Conservation (phyloP, 768 basidiomycete genomes). For the Boletus rubroflammeus region DNA sequence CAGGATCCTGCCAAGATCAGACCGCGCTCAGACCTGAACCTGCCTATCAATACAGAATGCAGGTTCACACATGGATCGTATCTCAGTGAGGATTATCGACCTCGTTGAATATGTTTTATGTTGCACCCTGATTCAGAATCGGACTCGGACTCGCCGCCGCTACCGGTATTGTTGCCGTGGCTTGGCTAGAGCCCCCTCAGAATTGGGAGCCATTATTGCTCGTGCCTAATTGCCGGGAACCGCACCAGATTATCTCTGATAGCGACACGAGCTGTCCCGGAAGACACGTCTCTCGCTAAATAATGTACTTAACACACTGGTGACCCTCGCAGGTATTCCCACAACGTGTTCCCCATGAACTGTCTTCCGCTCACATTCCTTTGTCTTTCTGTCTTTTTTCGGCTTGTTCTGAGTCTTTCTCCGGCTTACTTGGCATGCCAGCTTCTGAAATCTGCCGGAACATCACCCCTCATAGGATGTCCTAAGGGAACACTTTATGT, state of each 20-base stretch:
- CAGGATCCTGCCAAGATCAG: background rate
- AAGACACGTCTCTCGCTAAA: too few relatives aligned
- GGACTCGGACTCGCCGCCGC: too few relatives aligned
- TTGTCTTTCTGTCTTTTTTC: background rate
- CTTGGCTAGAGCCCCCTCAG: background rate
- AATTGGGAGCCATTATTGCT: background rate
- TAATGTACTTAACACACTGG: background rate
- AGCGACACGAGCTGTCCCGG: background rate
- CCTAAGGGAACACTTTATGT: constrained; percentile 59
- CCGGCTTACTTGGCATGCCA: constrained; percentile 49
- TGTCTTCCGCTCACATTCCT: constrained; percentile 2
- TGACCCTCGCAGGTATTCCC: background rate
- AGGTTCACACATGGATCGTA: background rate
- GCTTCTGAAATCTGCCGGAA: constrained; percentile 39
- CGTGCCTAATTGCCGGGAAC: background rate
- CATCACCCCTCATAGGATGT: constrained; percentile 50
- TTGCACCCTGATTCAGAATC: background rate
- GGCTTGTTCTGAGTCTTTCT: constrained; percentile 36
- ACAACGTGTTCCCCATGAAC: constrained; percentile 4
- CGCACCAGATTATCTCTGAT: background rate
- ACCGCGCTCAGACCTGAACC: background rate
- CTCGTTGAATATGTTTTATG: background rate
- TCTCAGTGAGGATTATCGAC: background rate
- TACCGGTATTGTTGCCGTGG: too few relatives aligned
- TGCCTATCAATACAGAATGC: background rate